Percentiles rank a stretch among this genome's conserved stretches.
phyloP scores from a whole-genome alignment of 768 basidiomycete genomes.

The Hygrophorus russula region DNA sequence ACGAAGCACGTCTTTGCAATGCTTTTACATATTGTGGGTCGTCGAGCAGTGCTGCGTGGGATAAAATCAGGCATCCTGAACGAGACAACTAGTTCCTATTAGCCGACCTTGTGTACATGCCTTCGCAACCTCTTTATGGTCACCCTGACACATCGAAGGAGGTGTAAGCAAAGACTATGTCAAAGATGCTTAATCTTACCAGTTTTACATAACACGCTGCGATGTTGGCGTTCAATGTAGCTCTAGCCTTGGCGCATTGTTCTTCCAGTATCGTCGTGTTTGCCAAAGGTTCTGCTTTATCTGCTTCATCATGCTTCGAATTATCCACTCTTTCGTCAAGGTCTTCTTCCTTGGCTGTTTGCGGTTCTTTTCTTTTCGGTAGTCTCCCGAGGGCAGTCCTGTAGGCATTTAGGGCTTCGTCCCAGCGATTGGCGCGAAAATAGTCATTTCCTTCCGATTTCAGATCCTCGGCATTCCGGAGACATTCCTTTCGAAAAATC shows the following conservation, averaged over 20 bases:
- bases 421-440: conserved; percentile 58
- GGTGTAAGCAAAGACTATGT: conserved; percentile 3
- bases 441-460: conserved; percentile 69
- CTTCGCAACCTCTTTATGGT: conserved; percentile 69
- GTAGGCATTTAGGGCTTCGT: conserved; percentile 63
- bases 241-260: conserved; percentile 47
- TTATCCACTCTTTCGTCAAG: background rate
- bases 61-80: conserved; percentile 3
- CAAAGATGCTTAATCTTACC: conserved; percentile 29
- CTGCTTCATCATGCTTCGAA: conserved; percentile 9
- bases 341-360: background rate
- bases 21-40: conserved; percentile 83
- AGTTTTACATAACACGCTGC: conserved; percentile 76
- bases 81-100: background rate
- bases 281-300: conserved; percentile 9
- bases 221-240: conserved; percentile 78
- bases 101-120: conserved; percentile 66
- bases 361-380: conserved; percentile 33
- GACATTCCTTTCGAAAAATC: conserved; percentile 23
- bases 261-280: conserved; percentile 23
- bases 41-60: conserved; percentile 63
- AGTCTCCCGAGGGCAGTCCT: conserved; percentile 54
- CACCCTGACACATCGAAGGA: conserved; percentile 33
- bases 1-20: conserved; percentile 76
- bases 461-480: conserved; percentile 44